Evolutionary conservation across 2,329 filamentous ascomycete species (phyloP).

Genomic region (Phyllosticta capitalensis): DNA sequence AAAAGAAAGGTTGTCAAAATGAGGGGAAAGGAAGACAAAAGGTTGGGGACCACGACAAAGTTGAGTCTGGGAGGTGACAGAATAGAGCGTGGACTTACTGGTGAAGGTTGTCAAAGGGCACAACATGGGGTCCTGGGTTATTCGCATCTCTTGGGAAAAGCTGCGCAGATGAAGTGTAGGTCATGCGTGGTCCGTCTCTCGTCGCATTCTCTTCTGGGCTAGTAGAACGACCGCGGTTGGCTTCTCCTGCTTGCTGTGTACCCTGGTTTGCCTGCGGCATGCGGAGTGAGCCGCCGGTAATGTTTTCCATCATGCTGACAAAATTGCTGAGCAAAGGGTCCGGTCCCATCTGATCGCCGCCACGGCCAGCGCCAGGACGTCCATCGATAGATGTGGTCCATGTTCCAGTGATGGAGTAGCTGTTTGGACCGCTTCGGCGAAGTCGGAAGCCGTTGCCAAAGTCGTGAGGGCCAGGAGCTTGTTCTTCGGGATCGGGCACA

Average conservation of each 20-base stretch:
- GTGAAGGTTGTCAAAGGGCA: constrained; percentile 38
- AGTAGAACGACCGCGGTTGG: constrained; percentile 5
- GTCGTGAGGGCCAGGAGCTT: constrained; percentile 14
- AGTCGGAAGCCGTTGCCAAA: constrained; percentile 31
- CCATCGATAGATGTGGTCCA: constrained; percentile 13
- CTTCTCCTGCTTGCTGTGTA: constrained; percentile 15
- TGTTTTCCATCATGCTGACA: constrained; percentile 36
- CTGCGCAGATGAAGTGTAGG: constrained; percentile 24
- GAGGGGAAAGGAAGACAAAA: no score
- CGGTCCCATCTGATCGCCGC: background rate
- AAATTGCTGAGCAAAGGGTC: constrained; percentile 32
- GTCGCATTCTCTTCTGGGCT: constrained; percentile 12
- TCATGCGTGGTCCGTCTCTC: constrained; percentile 17
- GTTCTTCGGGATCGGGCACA: constrained; percentile 40
- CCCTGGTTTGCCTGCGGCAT: constrained; percentile 7
- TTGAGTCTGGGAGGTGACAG: no score
- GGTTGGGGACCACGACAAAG: no score
- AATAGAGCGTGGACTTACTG: constrained; percentile 30
- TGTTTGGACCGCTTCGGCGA: constrained; percentile 24
- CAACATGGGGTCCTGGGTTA: constrained; percentile 37
- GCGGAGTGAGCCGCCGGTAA: constrained; percentile 24
- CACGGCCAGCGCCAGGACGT: constrained; percentile 13
- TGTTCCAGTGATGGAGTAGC: constrained; percentile 26
- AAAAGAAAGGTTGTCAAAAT: no score
- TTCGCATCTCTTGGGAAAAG: constrained; percentile 44